These are phyloP conservation scores for Mariannaea sp. DNA, from an alignment of 2,329 filamentous ascomycete species.

Conservation along the genomic window DNA sequence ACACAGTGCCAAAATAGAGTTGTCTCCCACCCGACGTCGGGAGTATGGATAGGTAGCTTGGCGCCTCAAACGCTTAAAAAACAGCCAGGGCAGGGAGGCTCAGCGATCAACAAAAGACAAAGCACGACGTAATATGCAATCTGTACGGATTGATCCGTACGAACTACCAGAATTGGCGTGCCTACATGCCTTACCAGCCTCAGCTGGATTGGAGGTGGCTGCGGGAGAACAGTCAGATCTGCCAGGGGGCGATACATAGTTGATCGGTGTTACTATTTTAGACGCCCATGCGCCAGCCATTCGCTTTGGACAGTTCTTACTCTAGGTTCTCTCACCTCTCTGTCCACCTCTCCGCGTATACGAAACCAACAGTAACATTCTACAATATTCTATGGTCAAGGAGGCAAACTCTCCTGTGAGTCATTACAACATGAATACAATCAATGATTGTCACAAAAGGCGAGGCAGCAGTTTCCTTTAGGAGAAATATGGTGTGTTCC, in stretches of 20 bases:
- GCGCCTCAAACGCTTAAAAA: conserved; percentile 16
- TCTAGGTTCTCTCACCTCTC: too few species aligned
- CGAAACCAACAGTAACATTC: conserved; percentile 15
- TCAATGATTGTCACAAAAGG: neutral
- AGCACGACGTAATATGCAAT: neutral
- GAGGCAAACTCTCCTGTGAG: conserved; percentile 17
- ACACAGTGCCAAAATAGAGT: conserved; percentile 25
- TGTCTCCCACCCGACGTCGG: conserved; percentile 1
- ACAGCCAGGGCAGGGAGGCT: neutral
- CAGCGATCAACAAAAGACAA: neutral
- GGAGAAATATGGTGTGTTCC: conserved; percentile 5
- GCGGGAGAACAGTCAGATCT: neutral
- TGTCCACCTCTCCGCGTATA: neutral
- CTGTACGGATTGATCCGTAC: too few species aligned
- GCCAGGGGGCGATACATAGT: neutral
- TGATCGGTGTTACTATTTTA: neutral
- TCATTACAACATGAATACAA: conserved; percentile 13
- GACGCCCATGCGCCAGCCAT: neutral
- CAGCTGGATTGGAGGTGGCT: conserved; percentile 9
- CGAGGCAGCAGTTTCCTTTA: neutral
- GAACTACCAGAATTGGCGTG: too few species aligned
- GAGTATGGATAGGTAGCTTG: neutral
- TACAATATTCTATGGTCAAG: conserved; percentile 19
- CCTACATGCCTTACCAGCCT: neutral
- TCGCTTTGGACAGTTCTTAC: too few species aligned